These are phyloP conservation scores for Boletus reticuloceps DNA, from an alignment of 768 basidiomycete genomes.

Conservation along the genomic window DNA sequence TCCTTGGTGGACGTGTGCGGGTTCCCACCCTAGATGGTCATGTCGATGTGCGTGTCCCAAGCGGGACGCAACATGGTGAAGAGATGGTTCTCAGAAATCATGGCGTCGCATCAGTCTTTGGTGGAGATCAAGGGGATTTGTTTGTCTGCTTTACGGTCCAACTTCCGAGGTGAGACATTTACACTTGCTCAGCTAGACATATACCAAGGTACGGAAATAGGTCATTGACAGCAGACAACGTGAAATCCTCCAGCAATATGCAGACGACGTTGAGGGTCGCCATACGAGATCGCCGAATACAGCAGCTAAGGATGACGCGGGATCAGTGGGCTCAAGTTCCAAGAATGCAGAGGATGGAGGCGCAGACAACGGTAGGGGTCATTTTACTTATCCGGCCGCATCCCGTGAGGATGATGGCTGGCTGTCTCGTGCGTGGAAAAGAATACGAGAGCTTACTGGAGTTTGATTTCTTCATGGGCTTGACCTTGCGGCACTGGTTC, in stretches of 20 bases:
- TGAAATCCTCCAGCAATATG: constrained; percentile 84
- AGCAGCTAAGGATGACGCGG: constrained; percentile 16
- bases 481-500: constrained; percentile 32
- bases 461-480: constrained; percentile 61
- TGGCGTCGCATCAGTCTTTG: constrained; percentile 67
- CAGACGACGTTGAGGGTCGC: constrained; percentile 87
- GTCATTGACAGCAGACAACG: constrained; percentile 79
- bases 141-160: constrained; percentile 86
- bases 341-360: constrained; percentile 21
- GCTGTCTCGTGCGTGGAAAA: constrained; percentile 68
- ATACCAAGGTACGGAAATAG: constrained; percentile 40
- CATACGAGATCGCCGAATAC: constrained; percentile 17
- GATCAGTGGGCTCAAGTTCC: constrained; percentile 18
- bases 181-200: not conserved
- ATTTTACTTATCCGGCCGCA: constrained; percentile 58
- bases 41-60: constrained; percentile 89
- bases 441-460: constrained; percentile 66
- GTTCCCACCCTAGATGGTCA: constrained; percentile 96
- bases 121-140: constrained; percentile 71
- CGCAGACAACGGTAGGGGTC: constrained; percentile 67
- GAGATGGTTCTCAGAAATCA: constrained; percentile 92
- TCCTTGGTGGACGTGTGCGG: constrained; percentile 89
- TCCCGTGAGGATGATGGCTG: constrained; percentile 58
- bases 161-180: constrained; percentile 75
- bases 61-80: constrained; percentile 94